Conservation (phyloP, 352 stramenopile genomes). For the Pythium brachiatum region DNA sequence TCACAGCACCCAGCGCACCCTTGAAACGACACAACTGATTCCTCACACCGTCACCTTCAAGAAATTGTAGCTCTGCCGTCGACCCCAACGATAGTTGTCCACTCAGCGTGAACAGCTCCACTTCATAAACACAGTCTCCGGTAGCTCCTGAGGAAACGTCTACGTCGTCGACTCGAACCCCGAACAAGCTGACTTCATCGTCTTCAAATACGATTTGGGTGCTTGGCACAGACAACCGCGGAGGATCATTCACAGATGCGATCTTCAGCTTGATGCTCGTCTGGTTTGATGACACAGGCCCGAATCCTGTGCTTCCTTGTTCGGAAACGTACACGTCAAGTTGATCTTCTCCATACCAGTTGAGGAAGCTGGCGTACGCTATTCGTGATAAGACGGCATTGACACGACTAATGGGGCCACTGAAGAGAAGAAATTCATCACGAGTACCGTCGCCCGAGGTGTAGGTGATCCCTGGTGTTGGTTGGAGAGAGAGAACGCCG, state of each 20-base stretch:
- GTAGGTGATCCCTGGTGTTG: conserved; percentile 64
- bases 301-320: conserved; percentile 64
- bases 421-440: conserved; percentile 67
- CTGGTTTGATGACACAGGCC: conserved; percentile 33
- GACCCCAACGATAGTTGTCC: conserved; percentile 45
- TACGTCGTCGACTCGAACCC: conserved; percentile 55
- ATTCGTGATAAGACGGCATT: conserved; percentile 49
- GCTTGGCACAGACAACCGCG: conserved; percentile 48
- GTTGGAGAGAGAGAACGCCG: conserved; percentile 47
- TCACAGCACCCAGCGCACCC: conserved; percentile 52
- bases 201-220: conserved; percentile 57
- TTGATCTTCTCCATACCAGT: conserved; percentile 72
- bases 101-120: conserved; percentile 55
- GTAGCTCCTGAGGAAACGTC: conserved; percentile 31
- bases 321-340: conserved; percentile 55
- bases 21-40: conserved; percentile 62
- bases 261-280: conserved; percentile 37
- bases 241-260: conserved; percentile 60
- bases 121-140: conserved; percentile 48
- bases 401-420: conserved; percentile 51
- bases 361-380: conserved; percentile 58
- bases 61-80: conserved; percentile 27
- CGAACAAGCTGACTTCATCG: conserved; percentile 61
- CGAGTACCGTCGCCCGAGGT: conserved; percentile 39
- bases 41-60: conserved; percentile 45